These are phyloP conservation scores for Psidium friedrichsthalianum DNA, from an alignment of 345 rosid genomes.

Conservation along the genomic window DNA sequence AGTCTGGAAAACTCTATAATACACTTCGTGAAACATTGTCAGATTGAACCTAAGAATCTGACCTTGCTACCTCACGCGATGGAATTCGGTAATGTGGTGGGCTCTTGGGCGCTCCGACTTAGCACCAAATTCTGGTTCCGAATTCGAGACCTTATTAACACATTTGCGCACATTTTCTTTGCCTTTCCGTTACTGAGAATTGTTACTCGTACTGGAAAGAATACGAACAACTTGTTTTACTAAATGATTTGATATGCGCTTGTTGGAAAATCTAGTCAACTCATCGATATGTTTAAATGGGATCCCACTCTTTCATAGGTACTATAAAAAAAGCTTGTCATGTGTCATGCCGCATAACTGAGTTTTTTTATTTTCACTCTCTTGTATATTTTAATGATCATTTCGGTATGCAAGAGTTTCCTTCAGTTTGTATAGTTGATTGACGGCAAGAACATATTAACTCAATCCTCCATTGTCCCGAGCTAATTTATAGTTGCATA, in stretches of 20 bases:
- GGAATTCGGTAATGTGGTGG: not conserved
- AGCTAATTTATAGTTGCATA: not conserved
- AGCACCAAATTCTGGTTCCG: not conserved
- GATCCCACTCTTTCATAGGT: not conserved
- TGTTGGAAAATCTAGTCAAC: not conserved
- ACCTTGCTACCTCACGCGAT: not conserved
- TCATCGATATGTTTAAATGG: not conserved
- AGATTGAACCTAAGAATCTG: not conserved
- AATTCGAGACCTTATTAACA: not conserved
- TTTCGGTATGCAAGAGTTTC: not conserved
- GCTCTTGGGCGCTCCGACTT: not conserved
- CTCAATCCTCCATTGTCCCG: not conserved
- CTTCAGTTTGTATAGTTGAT: fast-evolving
- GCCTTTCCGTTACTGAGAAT: not conserved
- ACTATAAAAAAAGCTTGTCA: not conserved
- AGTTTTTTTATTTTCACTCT: not conserved
- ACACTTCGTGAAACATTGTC: not conserved
- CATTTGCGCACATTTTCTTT: not conserved
- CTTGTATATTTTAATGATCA: not conserved
- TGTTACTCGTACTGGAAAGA: not conserved
- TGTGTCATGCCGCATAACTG: not conserved
- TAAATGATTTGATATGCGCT: not conserved
- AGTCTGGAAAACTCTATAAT: not conserved
- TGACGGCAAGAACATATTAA: not conserved
- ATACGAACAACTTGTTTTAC: not conserved